Evolutionary conservation across 352 stramenopile species (phyloP), one percentile per base, ranked within the genome.

Genomic region (Stephanocyclus meneghinianus): DNA sequence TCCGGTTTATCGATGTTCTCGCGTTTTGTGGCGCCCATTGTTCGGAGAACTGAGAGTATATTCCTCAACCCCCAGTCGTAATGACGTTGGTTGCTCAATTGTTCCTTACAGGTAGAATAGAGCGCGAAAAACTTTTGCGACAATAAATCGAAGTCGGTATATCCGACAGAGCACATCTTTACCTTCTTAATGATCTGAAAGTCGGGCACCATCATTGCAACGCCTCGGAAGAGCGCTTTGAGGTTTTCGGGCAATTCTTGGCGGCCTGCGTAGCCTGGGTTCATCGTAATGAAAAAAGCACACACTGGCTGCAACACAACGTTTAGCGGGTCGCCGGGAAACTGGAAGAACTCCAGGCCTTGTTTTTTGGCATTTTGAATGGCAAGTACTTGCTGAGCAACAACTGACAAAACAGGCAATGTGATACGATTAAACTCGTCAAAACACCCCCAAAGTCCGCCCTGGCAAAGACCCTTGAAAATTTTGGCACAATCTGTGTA

Each of bases 251-350:
- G 97, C 1, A 99, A 86, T 79, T 99, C 97, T 80, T 99, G 96
- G 7, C 97, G 93, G 63, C 97, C 97, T 57, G 96, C 96, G 78
- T 99, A 99, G 60, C 97, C 97, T 3, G 97, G 97, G 83, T 99
- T 99, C 97, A 99, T 99, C 1, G 97, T 99, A 77, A 99, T 99
- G 80, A 99, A 99, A 83, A 98, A 99, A 2, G 96, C 96, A 66
- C 96, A 98, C 9, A 97, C 95, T 11, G 95, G 96, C 40, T 97
- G 96, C 2, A 99, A 88, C 50, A 97, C 74, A 69, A 99, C 97
- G 83, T 98, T 98, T 84, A 98, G 96, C 9, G 96, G 96, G 74
- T 99, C 96, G 40, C 97, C 97, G 0, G 96, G 96, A 82, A 99
- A 99, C 85, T 98, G 95, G 86, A 99, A 98, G 84, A 95, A 96